Conservation (phyloP, 768 basidiomycete genomes). For the Phlebiopsis flavidoalba region DNA sequence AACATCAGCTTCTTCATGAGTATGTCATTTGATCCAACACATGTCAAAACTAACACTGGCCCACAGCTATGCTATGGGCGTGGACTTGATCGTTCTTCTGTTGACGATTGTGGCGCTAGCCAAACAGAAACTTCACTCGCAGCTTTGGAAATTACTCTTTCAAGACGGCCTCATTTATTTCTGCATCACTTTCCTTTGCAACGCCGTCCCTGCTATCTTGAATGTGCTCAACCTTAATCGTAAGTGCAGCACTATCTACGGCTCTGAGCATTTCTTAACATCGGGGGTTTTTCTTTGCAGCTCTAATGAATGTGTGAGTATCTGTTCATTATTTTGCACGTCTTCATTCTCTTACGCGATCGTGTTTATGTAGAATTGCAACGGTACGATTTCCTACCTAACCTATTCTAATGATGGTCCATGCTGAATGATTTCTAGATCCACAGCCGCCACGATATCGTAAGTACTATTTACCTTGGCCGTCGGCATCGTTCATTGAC, state of each 20-base stretch:
- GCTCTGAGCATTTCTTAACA: constrained; percentile 19
- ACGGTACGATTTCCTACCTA: not conserved
- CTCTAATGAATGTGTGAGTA: constrained; percentile 59
- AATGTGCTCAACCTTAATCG: constrained; percentile 57
- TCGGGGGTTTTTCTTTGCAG: constrained; percentile 30
- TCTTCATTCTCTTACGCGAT: not conserved
- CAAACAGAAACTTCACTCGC: constrained; percentile 48
- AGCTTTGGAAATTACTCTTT: constrained; percentile 66
- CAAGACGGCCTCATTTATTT: constrained; percentile 72
- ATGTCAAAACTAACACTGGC: not conserved
- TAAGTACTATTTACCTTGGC: constrained; percentile 24
- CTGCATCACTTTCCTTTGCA: constrained; percentile 57
- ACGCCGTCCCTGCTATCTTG: constrained; percentile 61
- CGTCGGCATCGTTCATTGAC: not conserved
- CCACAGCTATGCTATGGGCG: constrained; percentile 70
- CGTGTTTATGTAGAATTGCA: not conserved
- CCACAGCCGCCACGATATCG: constrained; percentile 64
- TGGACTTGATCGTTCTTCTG: constrained; percentile 56
- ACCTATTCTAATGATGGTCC: not conserved
- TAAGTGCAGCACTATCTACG: constrained; percentile 16
- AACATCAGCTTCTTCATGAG: constrained; percentile 69
- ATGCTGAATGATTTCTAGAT: constrained; percentile 21
- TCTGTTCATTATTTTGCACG: not conserved
- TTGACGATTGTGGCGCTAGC: constrained; percentile 49
- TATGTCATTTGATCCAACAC: constrained; percentile 27